Base-by-base conservation (phyloP, 2,329 filamentous ascomycete genomes). In the Apiospora hydei region DNA sequence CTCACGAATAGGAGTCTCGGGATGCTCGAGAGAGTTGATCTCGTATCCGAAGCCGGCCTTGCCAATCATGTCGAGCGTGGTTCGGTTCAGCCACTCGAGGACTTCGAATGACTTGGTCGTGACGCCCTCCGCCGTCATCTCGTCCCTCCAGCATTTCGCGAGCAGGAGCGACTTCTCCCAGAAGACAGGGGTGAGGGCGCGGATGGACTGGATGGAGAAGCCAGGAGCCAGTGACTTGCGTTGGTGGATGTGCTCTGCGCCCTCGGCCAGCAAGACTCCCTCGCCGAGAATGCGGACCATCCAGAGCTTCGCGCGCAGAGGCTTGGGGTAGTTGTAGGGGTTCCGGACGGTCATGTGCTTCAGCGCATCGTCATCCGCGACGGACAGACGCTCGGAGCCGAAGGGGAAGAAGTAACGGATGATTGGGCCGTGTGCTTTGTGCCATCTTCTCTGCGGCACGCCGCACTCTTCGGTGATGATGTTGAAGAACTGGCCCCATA, bases 371-470 rank as follows among this genome's bases (percentile, higher is more conserved):
- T 85, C 83, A 67, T 84, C 83, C 72, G 83, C 83, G 64, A 85
- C 76, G 4, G 84, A 83, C 11, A 85, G 79, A 51, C 84, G 80
- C 76, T 85, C 84, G 34, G 81, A 79, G 68, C 84, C 84, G 49
- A 85, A 83, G 34, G 84, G 84, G 72, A 85, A 85, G 79, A 83
- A 85, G 73, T 85, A 85, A 70, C 84, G 80, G 70, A 85, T 81
- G 66, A 85, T 83, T 43, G 81, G 79, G 21, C 83, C 84, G 67
- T 84, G 78, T 34, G 81, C 69, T 49, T 80, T 72, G 75, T 85
- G 84, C 84, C 84, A 85, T 72, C 78, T 72, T 61, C 84, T 81
- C 71, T 85, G 83, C 21, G 82, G 80, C 8, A 84, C 77, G 69
- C 84, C 84, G 67, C 81, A 82, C 74, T 85, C 84, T 67, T 80